These are phyloP conservation scores for Cryoendolithus antarcticus DNA, from an alignment of 2,329 filamentous ascomycete species.

Conservation along the genomic window DNA sequence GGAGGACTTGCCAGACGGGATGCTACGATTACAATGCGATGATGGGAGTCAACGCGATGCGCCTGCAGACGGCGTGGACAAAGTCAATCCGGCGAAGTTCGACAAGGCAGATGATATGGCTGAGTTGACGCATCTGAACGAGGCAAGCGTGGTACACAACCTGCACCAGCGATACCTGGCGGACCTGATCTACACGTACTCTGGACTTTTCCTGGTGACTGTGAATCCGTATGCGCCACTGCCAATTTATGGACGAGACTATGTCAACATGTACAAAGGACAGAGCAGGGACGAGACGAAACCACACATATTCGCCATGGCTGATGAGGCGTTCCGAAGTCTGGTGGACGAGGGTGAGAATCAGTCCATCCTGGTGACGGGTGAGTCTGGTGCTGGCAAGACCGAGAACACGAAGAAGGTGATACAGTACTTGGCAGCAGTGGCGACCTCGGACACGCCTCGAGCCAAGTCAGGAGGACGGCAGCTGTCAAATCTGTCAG, in stretches of 20 bases:
- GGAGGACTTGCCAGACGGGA: conserved; percentile 59
- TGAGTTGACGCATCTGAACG: conserved; percentile 92
- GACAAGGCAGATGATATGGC: conserved; percentile 99
- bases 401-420: conserved; percentile 99
- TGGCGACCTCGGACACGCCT: conserved; percentile 71
- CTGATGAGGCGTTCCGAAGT: conserved; percentile 91
- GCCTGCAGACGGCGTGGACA: conserved; percentile 79
- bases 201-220: conserved; percentile 88
- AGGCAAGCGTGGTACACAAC: conserved; percentile 95
- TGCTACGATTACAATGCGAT: conserved; percentile 79
- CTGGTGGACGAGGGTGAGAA: conserved; percentile 90
- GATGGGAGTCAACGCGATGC: conserved; percentile 85
- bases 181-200: conserved; percentile 95
- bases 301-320: conserved; percentile 95
- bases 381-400: conserved; percentile 95
- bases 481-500: conserved; percentile 74
- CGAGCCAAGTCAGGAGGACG: conserved; percentile 46
- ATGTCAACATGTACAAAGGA: conserved; percentile 96
- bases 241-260: conserved; percentile 92
- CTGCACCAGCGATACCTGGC: conserved; percentile 88
- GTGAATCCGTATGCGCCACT: conserved; percentile 93
- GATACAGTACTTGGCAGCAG: conserved; percentile 93
- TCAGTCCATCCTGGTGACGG: conserved; percentile 94
- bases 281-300: conserved; percentile 84
- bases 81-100: conserved; percentile 98